Evolutionary conservation across 2,329 filamentous ascomycete genomes (phyloP).

Genomic region (Periconia macrospinosa): DNA sequence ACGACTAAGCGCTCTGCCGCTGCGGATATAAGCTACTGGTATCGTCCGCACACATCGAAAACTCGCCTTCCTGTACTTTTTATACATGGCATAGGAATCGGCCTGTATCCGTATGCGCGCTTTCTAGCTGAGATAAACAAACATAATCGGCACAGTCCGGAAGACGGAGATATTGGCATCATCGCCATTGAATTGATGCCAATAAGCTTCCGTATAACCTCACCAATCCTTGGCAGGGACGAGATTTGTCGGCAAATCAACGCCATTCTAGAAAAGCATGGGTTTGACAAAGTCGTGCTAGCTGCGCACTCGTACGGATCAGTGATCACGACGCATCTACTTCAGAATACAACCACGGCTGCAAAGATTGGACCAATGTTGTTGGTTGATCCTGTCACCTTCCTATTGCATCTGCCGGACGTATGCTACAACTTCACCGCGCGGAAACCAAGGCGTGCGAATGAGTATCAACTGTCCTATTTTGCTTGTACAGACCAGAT

Average conservation of each 20-base stretch:
- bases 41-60: conserved; percentile 63
- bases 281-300: conserved; percentile 61
- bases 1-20: conserved; percentile 53
- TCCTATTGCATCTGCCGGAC: conserved; percentile 69
- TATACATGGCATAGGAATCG: conserved; percentile 71
- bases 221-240: conserved; percentile 53
- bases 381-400: conserved; percentile 65
- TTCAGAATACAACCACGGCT: conserved; percentile 53
- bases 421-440: conserved; percentile 70
- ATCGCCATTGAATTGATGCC: conserved; percentile 68
- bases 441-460: conserved; percentile 50
- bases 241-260: conserved; percentile 61
- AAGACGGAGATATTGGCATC: conserved; percentile 59
- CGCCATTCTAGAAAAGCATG: conserved; percentile 60
- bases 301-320: conserved; percentile 66
- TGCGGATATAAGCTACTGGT: conserved; percentile 63
- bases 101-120: conserved; percentile 63
- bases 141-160: conserved; percentile 19
- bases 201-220: conserved; percentile 64
- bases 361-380: conserved; percentile 52
- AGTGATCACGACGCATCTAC: conserved; percentile 63
- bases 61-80: conserved; percentile 65
- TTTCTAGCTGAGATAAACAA: conserved; percentile 59
- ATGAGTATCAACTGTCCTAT: conserved; percentile 71
- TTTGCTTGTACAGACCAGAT: conserved; percentile 70